Base-by-base conservation (phyloP, 495 filamentous ascomycete species). In the Annulohypoxylon moriforme region DNA sequence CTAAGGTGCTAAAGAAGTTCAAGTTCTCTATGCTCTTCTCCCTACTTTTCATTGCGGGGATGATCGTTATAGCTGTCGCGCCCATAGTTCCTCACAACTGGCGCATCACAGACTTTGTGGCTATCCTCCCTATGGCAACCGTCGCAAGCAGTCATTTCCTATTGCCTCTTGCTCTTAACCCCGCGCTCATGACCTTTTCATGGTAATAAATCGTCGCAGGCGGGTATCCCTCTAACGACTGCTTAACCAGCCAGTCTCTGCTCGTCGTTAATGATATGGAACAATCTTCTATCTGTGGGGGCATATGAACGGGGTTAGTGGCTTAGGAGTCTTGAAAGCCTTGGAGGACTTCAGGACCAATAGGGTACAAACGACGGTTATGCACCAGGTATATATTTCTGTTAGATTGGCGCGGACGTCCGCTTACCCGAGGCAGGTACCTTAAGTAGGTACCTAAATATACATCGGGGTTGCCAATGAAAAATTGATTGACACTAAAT, bases 171-270 rank as follows among this genome's bases (percentile, higher is more conserved):
- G 90, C 86, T 18, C 82, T 94, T 50, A 94, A 94, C 75, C 92
- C 92, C 2, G 91, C 91, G 27, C 81, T 94, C 73, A 94, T 94
- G 91, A 92, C 90, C 3, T 94, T 94, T 79, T 91, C 90, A 36
- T 93, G 89, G 88, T 93, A 83, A 80, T 64, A 16, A 55, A 42
- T 24, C 22, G 31, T 18, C 33, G 14, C 20, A 13, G 22, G 14
- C n/a, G 16, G 47, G 18, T 24, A 24, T 42, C 13, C 27, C 4
- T 52, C 27, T 33, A 14, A 2, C 1, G 3, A 20, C 20, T 34
- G 9, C 4, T 55, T 18, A 11, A 55, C n/a, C 7, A 18, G 20
- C 29, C 6, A n/a, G 4, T 25, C 31, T 52, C 47, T n/a, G 46
- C 49, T 44, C 8, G 14, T 4, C 7, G 16, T 44, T n/a, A 2